These are phyloP conservation scores for Amanita pseudoporphyria DNA, from an alignment of 768 basidiomycete genomes.

Conservation along the genomic window DNA sequence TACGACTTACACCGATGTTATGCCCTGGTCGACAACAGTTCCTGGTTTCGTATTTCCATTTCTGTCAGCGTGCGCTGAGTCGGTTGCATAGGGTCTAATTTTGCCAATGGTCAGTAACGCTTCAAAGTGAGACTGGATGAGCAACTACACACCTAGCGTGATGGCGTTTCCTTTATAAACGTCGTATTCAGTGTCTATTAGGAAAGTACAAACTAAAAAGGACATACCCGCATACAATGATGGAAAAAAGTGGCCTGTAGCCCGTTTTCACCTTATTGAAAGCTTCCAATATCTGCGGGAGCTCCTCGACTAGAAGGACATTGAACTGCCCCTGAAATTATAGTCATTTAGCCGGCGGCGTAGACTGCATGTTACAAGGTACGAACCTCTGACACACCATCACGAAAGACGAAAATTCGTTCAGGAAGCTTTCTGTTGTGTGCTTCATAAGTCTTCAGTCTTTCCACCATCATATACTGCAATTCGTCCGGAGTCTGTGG, in stretches of 20 bases:
- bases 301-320: conserved; percentile 46
- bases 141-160: conserved; percentile 38
- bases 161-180: conserved; percentile 47
- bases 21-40: conserved; percentile 71
- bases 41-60: conserved; percentile 77
- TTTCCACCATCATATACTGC: conserved; percentile 58
- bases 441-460: conserved; percentile 46
- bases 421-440: conserved; percentile 53
- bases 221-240: conserved; percentile 62
- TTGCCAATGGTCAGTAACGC: background rate
- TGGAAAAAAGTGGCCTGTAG: conserved; percentile 58
- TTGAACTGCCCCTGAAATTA: conserved; percentile 62
- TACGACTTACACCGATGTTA: conserved; percentile 53
- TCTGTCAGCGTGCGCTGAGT: conserved; percentile 36
- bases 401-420: conserved; percentile 64
- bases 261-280: conserved; percentile 38
- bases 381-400: conserved; percentile 63
- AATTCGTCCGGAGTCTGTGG: conserved; percentile 65
- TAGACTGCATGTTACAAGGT: background rate
- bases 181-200: background rate
- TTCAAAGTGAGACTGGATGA: conserved; percentile 11
- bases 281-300: conserved; percentile 50
- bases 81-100: conserved; percentile 45
- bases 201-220: background rate
- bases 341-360: background rate